phyloP scores from a whole-genome alignment of 202 grass and related monocot genomes.

The Carex sylvatica region DNA sequence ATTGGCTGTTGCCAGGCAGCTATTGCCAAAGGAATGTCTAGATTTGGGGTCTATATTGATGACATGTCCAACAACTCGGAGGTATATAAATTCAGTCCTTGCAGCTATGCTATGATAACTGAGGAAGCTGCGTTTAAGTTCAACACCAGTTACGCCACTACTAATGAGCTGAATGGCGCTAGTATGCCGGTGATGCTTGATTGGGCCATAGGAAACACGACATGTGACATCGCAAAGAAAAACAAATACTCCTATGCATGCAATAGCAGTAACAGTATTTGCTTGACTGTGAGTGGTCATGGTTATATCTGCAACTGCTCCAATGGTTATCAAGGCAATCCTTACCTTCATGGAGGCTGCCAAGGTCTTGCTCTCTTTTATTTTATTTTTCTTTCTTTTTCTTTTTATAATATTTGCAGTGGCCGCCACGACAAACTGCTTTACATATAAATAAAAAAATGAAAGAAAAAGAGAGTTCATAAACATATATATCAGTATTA shows the following conservation, averaged over 20 bases:
- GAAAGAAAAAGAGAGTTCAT: too few relatives aligned
- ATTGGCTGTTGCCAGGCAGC: slow-evolving; percentile 65
- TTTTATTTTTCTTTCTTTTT: too few relatives aligned
- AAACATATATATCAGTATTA: too few relatives aligned
- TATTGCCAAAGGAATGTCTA: slow-evolving; percentile 23
- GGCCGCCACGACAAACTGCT: too few relatives aligned
- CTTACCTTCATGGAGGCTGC: slow-evolving; percentile 54
- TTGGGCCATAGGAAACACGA: slow-evolving; percentile 43
- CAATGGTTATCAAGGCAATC: slow-evolving; percentile 55
- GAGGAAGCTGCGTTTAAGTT: slow-evolving; percentile 52
- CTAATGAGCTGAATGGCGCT: not conserved
- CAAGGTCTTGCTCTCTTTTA: slow-evolving; percentile 31
- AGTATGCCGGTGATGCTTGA: slow-evolving; percentile 29
- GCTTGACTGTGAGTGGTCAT: slow-evolving; percentile 27
- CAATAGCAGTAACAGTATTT: slow-evolving; percentile 34
- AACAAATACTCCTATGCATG: slow-evolving; percentile 46
- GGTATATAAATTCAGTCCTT: slow-evolving; percentile 29
- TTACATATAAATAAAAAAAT: too few relatives aligned
- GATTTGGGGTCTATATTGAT: not conserved
- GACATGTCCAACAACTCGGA: slow-evolving; percentile 39
- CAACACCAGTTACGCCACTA: slow-evolving; percentile 37
- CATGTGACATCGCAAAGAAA: slow-evolving; percentile 31
- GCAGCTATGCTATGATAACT: slow-evolving; percentile 54
- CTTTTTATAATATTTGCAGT: too few relatives aligned
- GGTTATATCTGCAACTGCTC: slow-evolving; percentile 75